These are phyloP conservation scores for Colletotrichum tamarilloi DNA, from an alignment of 2,329 filamentous ascomycete species.

Conservation along the genomic window DNA sequence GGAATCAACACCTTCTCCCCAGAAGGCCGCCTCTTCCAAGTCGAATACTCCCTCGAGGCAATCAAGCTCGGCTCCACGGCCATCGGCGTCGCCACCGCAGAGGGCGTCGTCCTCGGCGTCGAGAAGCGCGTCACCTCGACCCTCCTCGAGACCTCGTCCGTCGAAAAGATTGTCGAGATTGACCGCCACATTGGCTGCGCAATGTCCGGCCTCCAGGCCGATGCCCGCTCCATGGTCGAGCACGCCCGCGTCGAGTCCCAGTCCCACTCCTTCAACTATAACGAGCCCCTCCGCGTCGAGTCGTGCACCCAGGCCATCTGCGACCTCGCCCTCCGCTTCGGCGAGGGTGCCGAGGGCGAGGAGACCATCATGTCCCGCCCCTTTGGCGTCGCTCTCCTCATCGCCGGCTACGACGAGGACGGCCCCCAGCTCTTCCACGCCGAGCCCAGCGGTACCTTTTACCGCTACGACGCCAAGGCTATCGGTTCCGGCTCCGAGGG, in stretches of 20 bases:
- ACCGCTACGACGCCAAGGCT: slow-evolving; percentile 98
- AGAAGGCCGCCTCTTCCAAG: slow-evolving; percentile 99
- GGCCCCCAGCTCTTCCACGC: slow-evolving; percentile 97
- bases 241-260: slow-evolving; percentile 98
- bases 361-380: slow-evolving; percentile 99
- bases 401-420: slow-evolving; percentile 97
- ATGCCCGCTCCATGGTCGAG: slow-evolving; percentile 97
- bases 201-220: slow-evolving; percentile 97
- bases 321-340: slow-evolving; percentile 94
- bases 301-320: slow-evolving; percentile 99
- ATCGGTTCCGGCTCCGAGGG: slow-evolving; percentile 98
- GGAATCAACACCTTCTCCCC: slow-evolving; percentile 88
- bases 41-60: slow-evolving; percentile 99
- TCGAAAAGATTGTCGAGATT: slow-evolving; percentile 99
- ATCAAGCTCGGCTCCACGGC: slow-evolving; percentile 99
- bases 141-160: slow-evolving; percentile 95
- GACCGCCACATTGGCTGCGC: slow-evolving; percentile 98
- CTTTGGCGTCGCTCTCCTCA: slow-evolving; percentile 95
- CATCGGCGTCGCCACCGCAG: slow-evolving; percentile 95
- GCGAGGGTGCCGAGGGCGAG: slow-evolving; percentile 96
- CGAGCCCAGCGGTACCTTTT: slow-evolving; percentile 97
- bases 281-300: slow-evolving; percentile 93
- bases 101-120: slow-evolving; percentile 95
- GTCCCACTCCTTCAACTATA: slow-evolving; percentile 98
- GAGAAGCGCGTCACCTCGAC: slow-evolving; percentile 99